Evolutionary conservation across 2,329 filamentous ascomycete genomes (phyloP).

Genomic region (Colletotrichum lindemuthianum): DNA sequence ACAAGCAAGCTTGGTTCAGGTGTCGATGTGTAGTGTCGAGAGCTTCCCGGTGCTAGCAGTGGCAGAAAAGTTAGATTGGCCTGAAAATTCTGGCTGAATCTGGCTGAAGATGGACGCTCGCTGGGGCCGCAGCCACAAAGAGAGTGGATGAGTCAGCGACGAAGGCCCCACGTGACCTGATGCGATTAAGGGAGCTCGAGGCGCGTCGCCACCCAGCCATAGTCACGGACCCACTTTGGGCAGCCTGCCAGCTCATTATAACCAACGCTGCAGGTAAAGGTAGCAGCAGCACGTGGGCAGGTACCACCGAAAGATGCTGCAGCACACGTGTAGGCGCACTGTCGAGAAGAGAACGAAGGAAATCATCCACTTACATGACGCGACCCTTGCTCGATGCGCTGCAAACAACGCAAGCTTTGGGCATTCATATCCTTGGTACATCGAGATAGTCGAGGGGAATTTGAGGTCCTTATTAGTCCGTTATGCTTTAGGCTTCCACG

Average conservation of each 20-base stretch:
- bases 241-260: no score
- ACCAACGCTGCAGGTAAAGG: no score
- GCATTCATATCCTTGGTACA: neutral
- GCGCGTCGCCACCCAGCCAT: constrained; percentile 14
- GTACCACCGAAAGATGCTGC: constrained; percentile 1
- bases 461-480: constrained; percentile 11
- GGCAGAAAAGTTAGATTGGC: constrained; percentile 32
- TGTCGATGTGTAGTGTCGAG: constrained; percentile 5
- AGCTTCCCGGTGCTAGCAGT: constrained; percentile 24
- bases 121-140: constrained; percentile 26
- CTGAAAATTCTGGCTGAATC: constrained; percentile 33
- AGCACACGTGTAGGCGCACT: constrained; percentile 1
- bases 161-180: constrained; percentile 16
- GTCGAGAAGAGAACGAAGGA: constrained; percentile 16
- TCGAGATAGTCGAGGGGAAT: neutral
- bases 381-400: constrained; percentile 1
- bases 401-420: neutral
- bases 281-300: no score
- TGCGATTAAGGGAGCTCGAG: neutral
- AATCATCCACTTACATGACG: constrained; percentile 12
- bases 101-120: neutral
- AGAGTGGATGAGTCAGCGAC: neutral
- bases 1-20: constrained; percentile 12
- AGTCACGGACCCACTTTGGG: constrained; percentile 3
- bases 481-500: constrained; percentile 24